Evolutionary conservation across 495 filamentous ascomycete species (phyloP), one percentile per base, ranked within the genome.

Genomic region (Talaromyces borbonicus): DNA sequence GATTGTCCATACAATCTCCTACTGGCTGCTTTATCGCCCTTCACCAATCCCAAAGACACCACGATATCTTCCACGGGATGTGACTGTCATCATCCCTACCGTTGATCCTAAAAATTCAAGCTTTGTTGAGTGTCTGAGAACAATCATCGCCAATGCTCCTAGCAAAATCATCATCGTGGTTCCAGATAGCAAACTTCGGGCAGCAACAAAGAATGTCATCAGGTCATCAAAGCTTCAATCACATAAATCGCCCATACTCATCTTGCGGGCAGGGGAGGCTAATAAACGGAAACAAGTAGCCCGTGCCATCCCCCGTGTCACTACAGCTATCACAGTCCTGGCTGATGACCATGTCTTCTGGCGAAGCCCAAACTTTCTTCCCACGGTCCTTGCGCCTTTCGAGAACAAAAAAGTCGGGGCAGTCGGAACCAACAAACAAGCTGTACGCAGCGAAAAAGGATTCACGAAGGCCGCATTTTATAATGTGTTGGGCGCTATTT

Each of bases 301-400:
- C 25, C 52, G 62, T 24, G 74, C 63, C 1, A 52, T 75, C 1
- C 49, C 55, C 16, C 49, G 58, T 2, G 65, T 74, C 37, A 44
- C 50, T 1, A 79, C 75, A 0, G 18, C 44, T 5, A 72, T 79
- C 43, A 71, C 65, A 1, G 56, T 72, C 15, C 60, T 74, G 52
- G 56, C 69, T 4, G 75, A 79, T 48, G 75, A 80, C 52, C 69
- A 75, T 40, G 73, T 73, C 47, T 72, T 71, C 53, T 79, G 73
- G 79, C 20, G 77, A 7, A 51, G 73, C 0, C 77, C 74, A 15
- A 71, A 63, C 52, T 38, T 38, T 23, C 35, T 41, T 14, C 22
- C 23, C 22, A 9, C 38, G 4, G 19, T 41, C 6, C 38, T 26
- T 0, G 72, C 73, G 0, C 61, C 35, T 15, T 38, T 41, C 16